Conservation (phyloP, 768 basidiomycete species). For the Trametopsis cervina region DNA sequence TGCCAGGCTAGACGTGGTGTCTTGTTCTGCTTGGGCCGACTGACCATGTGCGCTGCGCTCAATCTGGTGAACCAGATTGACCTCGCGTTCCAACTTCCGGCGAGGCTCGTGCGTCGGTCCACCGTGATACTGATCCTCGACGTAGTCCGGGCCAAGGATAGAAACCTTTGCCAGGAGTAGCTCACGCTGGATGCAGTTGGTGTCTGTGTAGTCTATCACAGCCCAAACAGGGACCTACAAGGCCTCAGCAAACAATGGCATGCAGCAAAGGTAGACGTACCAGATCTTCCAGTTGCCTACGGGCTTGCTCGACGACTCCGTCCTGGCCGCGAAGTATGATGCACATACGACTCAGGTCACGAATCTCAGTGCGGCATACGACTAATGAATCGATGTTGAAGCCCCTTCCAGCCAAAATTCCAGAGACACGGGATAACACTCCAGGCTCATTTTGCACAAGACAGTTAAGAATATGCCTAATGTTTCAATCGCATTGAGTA, state of each 20-base stretch:
- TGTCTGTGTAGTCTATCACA: constrained; percentile 95
- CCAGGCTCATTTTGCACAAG: constrained; percentile 99
- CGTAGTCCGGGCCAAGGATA: constrained; percentile 94
- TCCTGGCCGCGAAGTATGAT: constrained; percentile 96
- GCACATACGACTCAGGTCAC: constrained; percentile 96
- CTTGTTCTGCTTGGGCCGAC: constrained; percentile 24
- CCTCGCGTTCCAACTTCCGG: constrained; percentile 65
- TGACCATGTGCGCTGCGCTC: constrained; percentile 44
- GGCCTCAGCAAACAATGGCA: neutral
- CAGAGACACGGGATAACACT: constrained; percentile 96
- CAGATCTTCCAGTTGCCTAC: constrained; percentile 92
- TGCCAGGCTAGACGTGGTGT: constrained; percentile 19
- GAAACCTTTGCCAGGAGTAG: constrained; percentile 94
- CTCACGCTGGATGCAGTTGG: constrained; percentile 86
- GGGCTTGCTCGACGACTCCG: constrained; percentile 94
- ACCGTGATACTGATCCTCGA: constrained; percentile 84
- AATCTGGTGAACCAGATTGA: constrained; percentile 68
- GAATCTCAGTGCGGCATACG: constrained; percentile 95
- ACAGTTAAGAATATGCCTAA: constrained; percentile 92
- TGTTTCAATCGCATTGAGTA: neutral
- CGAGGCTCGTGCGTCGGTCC: constrained; percentile 81
- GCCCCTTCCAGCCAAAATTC: constrained; percentile 92
- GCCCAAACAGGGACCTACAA: constrained; percentile 97
- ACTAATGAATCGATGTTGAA: constrained; percentile 99
- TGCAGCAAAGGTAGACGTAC: constrained; percentile 42